A percentile compares a stretch with the other conserved stretches of the same genome.
These are phyloP conservation scores for Onygenales sp. DNA, from an alignment of 2,329 filamentous ascomycete species.

Conservation along the genomic window DNA sequence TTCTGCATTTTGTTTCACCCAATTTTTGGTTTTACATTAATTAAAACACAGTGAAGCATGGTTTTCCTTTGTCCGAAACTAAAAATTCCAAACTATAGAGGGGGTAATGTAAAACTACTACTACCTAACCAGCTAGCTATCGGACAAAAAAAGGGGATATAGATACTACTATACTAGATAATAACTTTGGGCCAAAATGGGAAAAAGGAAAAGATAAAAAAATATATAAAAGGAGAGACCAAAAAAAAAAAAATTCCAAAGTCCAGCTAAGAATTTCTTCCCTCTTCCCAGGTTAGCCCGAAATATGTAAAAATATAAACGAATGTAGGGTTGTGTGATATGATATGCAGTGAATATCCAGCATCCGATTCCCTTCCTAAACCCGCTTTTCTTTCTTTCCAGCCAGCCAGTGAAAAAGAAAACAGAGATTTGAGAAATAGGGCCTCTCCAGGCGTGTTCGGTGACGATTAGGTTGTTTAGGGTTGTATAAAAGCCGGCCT, in stretches of 20 bases:
- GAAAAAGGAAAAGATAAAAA: conserved; percentile 14
- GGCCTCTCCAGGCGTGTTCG: conserved; percentile 26
- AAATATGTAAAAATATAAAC: conserved; percentile 16
- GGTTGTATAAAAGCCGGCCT: conserved; percentile 30
- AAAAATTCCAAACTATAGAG: conserved; percentile 15
- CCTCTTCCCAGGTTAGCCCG: conserved; percentile 14
- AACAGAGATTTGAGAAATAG: conserved; percentile 10
- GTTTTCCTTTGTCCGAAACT: conserved; percentile 12
- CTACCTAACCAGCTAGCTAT: not conserved
- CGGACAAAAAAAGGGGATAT: not conserved
- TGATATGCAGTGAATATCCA: conserved; percentile 19
- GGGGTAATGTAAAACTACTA: too few species aligned
- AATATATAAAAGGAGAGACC: conserved; percentile 12
- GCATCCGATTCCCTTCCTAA: conserved; percentile 41
- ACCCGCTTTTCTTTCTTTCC: conserved; percentile 4
- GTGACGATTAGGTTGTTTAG: conserved; percentile 1
- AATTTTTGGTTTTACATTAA: not conserved
- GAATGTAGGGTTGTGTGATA: conserved; percentile 2
- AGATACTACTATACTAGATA: conserved; percentile 1
- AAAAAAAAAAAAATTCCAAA: not conserved
- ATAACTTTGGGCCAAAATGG: conserved; percentile 5
- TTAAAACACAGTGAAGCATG: not conserved
- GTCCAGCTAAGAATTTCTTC: not conserved
- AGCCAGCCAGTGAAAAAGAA: conserved; percentile 18
- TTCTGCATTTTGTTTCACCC: too few species aligned